A percentile compares a stretch with the other conserved stretches of the same genome.
Conservation (phyloP, 805 yeast genomes). For the Saccharomycopsis fermentans region DNA sequence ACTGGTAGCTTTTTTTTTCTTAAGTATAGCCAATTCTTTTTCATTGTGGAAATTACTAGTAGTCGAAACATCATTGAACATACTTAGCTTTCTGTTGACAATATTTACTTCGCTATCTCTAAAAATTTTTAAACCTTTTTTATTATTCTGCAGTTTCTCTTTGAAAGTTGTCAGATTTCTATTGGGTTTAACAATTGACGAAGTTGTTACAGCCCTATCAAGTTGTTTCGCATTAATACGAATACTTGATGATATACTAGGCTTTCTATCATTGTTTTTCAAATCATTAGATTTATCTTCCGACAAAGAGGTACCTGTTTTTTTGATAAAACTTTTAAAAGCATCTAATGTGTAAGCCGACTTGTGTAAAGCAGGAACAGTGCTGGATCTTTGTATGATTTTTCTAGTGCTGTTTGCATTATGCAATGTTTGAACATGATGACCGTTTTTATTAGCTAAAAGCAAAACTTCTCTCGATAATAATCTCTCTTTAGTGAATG, state of each 20-base stretch:
- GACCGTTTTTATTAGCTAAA: neutral
- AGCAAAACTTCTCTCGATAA: conserved; percentile 34
- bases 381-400: neutral
- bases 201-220: neutral
- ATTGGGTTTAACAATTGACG: neutral
- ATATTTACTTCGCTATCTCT: neutral
- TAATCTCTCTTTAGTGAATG: conserved; percentile 42
- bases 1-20: neutral
- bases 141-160: neutral
- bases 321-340: neutral
- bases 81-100: neutral
- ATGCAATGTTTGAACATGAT: neutral
- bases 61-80: neutral
- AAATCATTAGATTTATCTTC: neutral
- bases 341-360: neutral
- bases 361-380: neutral
- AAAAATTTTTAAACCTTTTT: neutral
- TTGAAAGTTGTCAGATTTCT: neutral
- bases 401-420: neutral
- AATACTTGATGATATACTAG: neutral
- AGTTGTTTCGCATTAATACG: neutral
- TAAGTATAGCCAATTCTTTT: neutral
- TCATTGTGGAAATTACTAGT: neutral
- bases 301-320: neutral
- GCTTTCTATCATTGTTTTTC: neutral